These are phyloP conservation scores for Diaporthe destruens DNA, from an alignment of 2,329 filamentous ascomycete species.

Conservation along the genomic window DNA sequence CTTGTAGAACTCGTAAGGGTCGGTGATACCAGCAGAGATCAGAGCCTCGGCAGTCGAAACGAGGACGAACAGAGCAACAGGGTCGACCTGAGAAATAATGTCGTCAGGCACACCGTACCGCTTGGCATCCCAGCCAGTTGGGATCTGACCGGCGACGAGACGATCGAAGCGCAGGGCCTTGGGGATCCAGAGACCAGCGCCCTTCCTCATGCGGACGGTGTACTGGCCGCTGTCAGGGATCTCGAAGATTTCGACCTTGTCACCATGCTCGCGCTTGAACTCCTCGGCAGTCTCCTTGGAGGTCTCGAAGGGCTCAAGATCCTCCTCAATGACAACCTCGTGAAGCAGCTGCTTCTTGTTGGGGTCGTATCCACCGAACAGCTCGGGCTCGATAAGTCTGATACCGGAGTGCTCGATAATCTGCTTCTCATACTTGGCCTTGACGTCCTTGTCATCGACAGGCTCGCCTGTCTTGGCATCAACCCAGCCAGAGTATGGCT, in stretches of 20 bases:
- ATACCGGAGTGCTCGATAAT: slow-evolving; percentile 98
- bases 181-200: slow-evolving; percentile 92
- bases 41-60: slow-evolving; percentile 94
- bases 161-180: slow-evolving; percentile 98
- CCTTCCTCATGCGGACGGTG: slow-evolving; percentile 94
- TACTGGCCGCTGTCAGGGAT: slow-evolving; percentile 94
- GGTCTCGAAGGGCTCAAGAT: slow-evolving; percentile 95
- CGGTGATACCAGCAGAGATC: slow-evolving; percentile 93
- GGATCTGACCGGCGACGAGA: slow-evolving; percentile 95
- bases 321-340: slow-evolving; percentile 96
- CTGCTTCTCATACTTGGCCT: slow-evolving; percentile 95
- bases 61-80: slow-evolving; percentile 93
- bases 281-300: slow-evolving; percentile 98
- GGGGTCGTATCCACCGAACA: slow-evolving; percentile 96
- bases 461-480: slow-evolving; percentile 94
- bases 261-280: slow-evolving; percentile 96
- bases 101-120: slow-evolving; percentile 97
- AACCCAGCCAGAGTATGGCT: slow-evolving; percentile 97
- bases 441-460: slow-evolving; percentile 98
- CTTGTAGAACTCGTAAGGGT: slow-evolving; percentile 99
- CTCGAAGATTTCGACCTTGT: slow-evolving; percentile 98
- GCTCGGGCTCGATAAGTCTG: slow-evolving; percentile 95
- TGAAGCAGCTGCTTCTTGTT: slow-evolving; percentile 99
- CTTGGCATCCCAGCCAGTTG: slow-evolving; percentile 97
- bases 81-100: slow-evolving; percentile 97